phyloP scores from a whole-genome alignment of 1,284 basidiomycete genomes.

The Trichosporon coremiiforme region DNA sequence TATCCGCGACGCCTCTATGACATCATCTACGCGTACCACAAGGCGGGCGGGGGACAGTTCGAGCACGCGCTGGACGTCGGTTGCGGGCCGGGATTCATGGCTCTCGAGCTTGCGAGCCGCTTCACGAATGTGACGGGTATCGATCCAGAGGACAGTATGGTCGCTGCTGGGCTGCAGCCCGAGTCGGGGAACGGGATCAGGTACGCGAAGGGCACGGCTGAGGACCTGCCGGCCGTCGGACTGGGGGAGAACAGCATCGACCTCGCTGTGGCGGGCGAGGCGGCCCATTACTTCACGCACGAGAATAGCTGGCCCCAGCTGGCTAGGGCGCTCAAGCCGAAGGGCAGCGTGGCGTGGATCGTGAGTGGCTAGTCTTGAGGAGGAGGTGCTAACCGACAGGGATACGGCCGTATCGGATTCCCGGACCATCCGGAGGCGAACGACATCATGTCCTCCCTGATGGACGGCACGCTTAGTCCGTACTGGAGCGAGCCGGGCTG shows the following conservation, averaged over 20 bases:
- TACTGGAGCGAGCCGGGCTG: slow-evolving; percentile 61
- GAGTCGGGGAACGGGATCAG: slow-evolving; percentile 50
- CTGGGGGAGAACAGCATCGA: slow-evolving; percentile 65
- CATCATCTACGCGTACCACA: slow-evolving; percentile 38
- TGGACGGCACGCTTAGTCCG: slow-evolving; percentile 25
- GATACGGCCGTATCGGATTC: slow-evolving; percentile 76
- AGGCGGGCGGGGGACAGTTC: slow-evolving; percentile 29
- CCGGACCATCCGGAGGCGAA: slow-evolving; percentile 64
- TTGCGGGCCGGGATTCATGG: slow-evolving; percentile 71
- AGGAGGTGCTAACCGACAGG: slow-evolving; percentile 55
- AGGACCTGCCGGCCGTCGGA: slow-evolving; percentile 28
- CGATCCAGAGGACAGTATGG: slow-evolving; percentile 75
- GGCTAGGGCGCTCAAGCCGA: slow-evolving; percentile 64
- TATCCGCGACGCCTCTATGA: slow-evolving; percentile 40
- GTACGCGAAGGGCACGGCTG: slow-evolving; percentile 54
- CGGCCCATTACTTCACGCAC: slow-evolving; percentile 86
- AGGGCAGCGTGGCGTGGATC: slow-evolving; percentile 75
- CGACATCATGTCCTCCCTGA: slow-evolving; percentile 60
- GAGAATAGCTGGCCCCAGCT: slow-evolving; percentile 70
- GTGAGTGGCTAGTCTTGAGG: slow-evolving; percentile 54
- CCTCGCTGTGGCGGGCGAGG: slow-evolving; percentile 73
- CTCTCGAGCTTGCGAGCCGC: slow-evolving; percentile 60
- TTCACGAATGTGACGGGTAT: slow-evolving; percentile 71
- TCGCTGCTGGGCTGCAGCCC: slow-evolving; percentile 63
- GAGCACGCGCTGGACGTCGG: slow-evolving; percentile 66